Conservation (phyloP, 108 stramenopile species). For the Nannochloropsis gaditana region DNA sequence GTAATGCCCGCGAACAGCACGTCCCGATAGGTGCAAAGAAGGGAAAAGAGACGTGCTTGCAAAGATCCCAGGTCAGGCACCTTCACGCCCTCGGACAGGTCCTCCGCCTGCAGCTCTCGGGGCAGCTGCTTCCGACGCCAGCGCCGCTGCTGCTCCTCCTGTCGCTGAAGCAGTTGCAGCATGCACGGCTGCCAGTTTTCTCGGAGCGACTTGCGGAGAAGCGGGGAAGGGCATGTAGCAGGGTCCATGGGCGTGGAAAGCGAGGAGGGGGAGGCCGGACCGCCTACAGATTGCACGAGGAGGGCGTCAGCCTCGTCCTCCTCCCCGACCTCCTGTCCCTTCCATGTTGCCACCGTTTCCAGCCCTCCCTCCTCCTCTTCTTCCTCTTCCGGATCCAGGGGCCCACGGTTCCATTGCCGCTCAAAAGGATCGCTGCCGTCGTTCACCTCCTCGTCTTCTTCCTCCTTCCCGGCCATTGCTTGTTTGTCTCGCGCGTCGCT, state of each 20-base stretch:
- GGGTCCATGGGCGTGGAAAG: neutral
- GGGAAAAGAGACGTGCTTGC: conserved; percentile 34
- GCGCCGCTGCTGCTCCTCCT: neutral
- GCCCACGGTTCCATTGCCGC: conserved; percentile 4
- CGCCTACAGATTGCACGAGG: neutral
- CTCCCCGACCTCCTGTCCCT: neutral
- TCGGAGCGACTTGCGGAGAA: neutral
- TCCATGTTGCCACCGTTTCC: neutral
- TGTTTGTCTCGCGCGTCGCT: no score
- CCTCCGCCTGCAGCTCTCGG: neutral
- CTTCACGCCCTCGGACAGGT: neutral
- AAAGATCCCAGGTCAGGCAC: neutral
- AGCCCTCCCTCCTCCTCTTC: neutral
- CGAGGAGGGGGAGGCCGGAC: neutral
- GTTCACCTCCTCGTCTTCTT: neutral
- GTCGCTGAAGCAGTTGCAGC: neutral
- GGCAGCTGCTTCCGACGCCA: neutral
- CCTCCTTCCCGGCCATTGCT: neutral
- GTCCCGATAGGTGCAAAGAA: conserved; percentile 35
- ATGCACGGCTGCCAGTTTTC: neutral
- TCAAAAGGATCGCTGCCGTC: neutral
- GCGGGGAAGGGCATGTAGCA: neutral
- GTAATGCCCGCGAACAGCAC: conserved; percentile 35
- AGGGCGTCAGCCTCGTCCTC: neutral
- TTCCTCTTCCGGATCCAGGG: neutral